Evolutionary conservation across 768 basidiomycete genomes (phyloP), one percentile per base, ranked within the genome.

Genomic region (Tephrocybe rancida): DNA sequence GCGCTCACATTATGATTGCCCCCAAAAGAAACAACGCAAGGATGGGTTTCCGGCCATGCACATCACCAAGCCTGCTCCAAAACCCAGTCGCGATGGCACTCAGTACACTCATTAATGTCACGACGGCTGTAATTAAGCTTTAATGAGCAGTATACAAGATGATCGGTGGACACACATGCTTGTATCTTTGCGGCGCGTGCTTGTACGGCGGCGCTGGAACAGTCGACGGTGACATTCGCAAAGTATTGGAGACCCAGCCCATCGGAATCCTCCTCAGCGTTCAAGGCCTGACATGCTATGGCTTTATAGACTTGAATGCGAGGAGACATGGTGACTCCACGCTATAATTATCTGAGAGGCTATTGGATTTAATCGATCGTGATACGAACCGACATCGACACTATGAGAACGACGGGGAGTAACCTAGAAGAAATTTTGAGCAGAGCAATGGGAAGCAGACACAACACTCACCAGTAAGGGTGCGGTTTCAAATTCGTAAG

Each of bases 21-120:
- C 94, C 92, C 18, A 85, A 55, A 5, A 88, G 75, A 32, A 87
- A 80, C 14, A 84, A 67, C 2, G 82, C 80, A 52, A 95, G 81
- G 39, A 95, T 82, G 22, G 79, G 80, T 44, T 87, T 93, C 30
- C 94, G 80, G 9, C 94, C 94, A 57, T 85, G 72, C 8, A 76
- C 70, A 66, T 95, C 93, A 9, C 90, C 87, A 37, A 86, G 81
- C 44, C 84, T 80, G 47, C 90, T 90, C 94, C 94, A 97, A 73
- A 87, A 90, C 0, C 89, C 91, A 0, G 92, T 92, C 3, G 89
- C 90, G 43, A 92, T 71, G 1, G 91, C 90, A 47, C 90, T 88
- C 35, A 97, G 75, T 6, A 83, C 65, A 47, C 90, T 92, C 85
- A 90, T 88, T 8, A 79, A 79, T 10, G 89, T 85, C 2, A 86